Base-by-base conservation (phyloP, 2,329 filamentous ascomycete species). In the Fusarium begoniae region DNA sequence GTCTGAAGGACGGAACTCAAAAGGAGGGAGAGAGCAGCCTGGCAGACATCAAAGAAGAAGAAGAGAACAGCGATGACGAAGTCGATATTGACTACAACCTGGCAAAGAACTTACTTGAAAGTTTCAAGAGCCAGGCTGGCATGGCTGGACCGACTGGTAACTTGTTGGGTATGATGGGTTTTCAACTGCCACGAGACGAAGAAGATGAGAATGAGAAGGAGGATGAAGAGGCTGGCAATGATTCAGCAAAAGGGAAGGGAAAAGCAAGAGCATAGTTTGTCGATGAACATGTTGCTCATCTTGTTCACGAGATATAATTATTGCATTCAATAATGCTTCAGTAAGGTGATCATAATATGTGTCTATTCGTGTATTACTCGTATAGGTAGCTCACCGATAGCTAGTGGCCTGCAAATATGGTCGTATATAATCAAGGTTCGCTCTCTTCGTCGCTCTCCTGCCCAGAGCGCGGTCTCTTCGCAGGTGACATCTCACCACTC, bases 71-170 rank as follows among this genome's bases (percentile, higher is more conserved):
- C 6, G 83, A 90, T 15, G 87, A 89, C 1, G 90, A 92, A 60
- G 88, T 96, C 9, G 87, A 95, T 72, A 90, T 96, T 35, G 94
- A 98, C 80, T 93, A 95, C 75, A 96, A 96, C 70, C 86, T 99
- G 30, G 95, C 94, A 24, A 94, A 93, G 81, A 98, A 98, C 78
- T 86, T 99, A 62, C 86, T 99, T 3, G 94, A 98, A 81, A 96
- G 94, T 77, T 95, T 99, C 83, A 97, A 97, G 80, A 92, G 93
- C 22, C 96, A 98, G 81, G 94, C 87, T 24, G 96, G 96, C 18
- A 90, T 93, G 85, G 87, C 94, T 38, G 96, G 96, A 0, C 96
- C 96, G 2, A 93, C 93, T 5, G 91, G 95, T 2, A 98, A 98
- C 80, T 85, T 99, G 69, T 87, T 99, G 78, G 92, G 91, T 12